phyloP scores from a whole-genome alignment of 2,329 filamentous ascomycete species.

The Ophiostoma angusticollis region DNA sequence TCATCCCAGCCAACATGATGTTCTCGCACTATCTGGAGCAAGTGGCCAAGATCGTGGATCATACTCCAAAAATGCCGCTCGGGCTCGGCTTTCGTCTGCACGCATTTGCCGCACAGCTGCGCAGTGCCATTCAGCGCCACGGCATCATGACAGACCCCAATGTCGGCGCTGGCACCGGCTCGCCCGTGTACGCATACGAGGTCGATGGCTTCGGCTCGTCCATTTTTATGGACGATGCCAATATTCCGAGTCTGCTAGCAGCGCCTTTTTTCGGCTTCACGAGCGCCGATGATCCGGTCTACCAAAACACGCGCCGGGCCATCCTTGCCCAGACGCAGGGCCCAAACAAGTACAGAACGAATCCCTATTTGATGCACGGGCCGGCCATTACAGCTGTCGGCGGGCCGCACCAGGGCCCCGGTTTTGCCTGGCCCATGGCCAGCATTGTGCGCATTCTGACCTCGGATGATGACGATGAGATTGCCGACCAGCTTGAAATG shows the following conservation, averaged over 20 bases:
- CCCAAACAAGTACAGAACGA: conserved; percentile 34
- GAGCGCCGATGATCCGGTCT: conserved; percentile 44
- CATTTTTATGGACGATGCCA: conserved; percentile 54
- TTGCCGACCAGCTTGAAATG: conserved; percentile 47
- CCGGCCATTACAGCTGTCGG: conserved; percentile 39
- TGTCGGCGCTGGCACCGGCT: conserved; percentile 25
- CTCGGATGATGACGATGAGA: conserved; percentile 61
- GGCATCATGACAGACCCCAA: conserved; percentile 36
- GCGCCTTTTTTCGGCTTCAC: conserved; percentile 50
- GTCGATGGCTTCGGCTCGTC: conserved; percentile 55
- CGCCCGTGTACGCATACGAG: conserved; percentile 55
- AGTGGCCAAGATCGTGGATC: conserved; percentile 32
- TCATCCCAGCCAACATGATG: conserved; percentile 87
- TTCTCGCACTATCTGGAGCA: conserved; percentile 49
- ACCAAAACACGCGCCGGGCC: conserved; percentile 63
- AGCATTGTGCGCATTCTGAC: conserved; percentile 71
- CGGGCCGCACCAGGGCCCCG: conserved; percentile 43
- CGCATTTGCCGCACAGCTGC: conserved; percentile 38
- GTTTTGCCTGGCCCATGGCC: conserved; percentile 80
- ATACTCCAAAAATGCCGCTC: conserved; percentile 23
- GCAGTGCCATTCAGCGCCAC: conserved; percentile 15
- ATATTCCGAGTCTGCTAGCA: conserved; percentile 49
- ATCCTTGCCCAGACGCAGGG: conserved; percentile 32
- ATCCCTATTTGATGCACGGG: conserved; percentile 54
- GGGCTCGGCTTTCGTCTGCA: conserved; percentile 41